Evolutionary conservation across 225 moss, liverwort and hornwort species (phyloP), one percentile per base, ranked within the genome.

Genomic region (Sphagnum contortum): DNA sequence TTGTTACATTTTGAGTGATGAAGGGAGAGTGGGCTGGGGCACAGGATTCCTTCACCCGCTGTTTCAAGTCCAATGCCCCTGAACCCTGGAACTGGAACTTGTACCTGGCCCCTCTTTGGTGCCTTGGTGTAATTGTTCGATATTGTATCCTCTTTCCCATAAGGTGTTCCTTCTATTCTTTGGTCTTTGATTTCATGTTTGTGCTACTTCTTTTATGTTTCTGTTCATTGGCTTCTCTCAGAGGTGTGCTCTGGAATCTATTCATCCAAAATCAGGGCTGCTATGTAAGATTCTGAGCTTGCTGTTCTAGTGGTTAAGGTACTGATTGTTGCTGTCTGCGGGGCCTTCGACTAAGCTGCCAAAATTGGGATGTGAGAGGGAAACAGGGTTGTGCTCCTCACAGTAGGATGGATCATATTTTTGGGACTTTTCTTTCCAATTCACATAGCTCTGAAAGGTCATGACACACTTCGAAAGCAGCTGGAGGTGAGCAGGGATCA

Each of bases 71-170:
- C 46, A 96, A 96, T 70, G 67, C 87, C 13, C 92, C 90, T 9
- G 92, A 96, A 72, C 95, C 92, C 50, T 96, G 95, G 95, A 96
- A 96, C 70, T 96, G 95, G 95, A 96, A 96, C 65, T 66, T 90
- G 3, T 96, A 96, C 69, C 66, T 96, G 71, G 88, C 89, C 63
- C 95, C 95, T 9, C 87, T 96, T 29, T 96, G 95, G 95, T 72
- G 84, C 51, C 66, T 78, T 47, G 95, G 95, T 48, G 83, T 92
- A 53, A 71, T 74, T 66, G 76, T 96, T 52, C 86, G 95, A 62
- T 96, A 96, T 64, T 72, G 84, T 55, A 81, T 96, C 72, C 82
- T 96, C 46, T 92, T 92, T 51, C 95, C 92, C 51, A 45, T 88
- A 71, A 96, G 95, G 95, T 95, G 52, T 59, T 4, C 13, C 29